These are phyloP conservation scores for Porphyrellus sp. DNA, from an alignment of 1,284 basidiomycete genomes.

Conservation along the genomic window DNA sequence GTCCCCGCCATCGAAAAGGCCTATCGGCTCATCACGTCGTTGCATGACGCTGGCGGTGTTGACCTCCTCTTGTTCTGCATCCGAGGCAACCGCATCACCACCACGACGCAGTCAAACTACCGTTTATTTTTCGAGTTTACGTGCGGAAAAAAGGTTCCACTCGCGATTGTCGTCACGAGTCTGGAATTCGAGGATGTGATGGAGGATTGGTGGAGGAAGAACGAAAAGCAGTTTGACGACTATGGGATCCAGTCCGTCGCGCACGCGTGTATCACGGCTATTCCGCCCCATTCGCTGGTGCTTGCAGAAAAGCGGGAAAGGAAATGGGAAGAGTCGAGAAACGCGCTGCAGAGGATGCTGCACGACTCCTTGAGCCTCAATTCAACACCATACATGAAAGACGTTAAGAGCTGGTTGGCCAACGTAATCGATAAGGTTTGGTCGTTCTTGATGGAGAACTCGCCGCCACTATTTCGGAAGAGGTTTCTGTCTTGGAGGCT, in stretches of 20 bases:
- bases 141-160: not conserved
- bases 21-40: not conserved
- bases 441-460: not conserved
- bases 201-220: constrained; percentile 2
- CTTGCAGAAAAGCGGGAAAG: not conserved
- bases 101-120: not conserved
- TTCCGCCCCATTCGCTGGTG: not conserved
- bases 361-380: not conserved
- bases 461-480: not conserved
- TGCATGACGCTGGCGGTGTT: not conserved
- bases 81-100: not conserved
- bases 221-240: not conserved
- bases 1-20: constrained; percentile 3
- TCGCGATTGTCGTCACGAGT: constrained; percentile 1
- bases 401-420: not conserved
- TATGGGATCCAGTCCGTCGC: not conserved
- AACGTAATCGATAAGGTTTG: not conserved
- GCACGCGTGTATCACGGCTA: constrained; percentile 2
- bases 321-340: constrained; percentile 2
- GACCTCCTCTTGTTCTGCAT: constrained; percentile 6
- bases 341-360: not conserved
- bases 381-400: not conserved
- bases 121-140: constrained; percentile 1
- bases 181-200: not conserved
- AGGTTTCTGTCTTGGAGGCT: not conserved